Evolutionary conservation across 805 yeast genomes (phyloP).

Genomic region (Cephaloascus albidus): DNA sequence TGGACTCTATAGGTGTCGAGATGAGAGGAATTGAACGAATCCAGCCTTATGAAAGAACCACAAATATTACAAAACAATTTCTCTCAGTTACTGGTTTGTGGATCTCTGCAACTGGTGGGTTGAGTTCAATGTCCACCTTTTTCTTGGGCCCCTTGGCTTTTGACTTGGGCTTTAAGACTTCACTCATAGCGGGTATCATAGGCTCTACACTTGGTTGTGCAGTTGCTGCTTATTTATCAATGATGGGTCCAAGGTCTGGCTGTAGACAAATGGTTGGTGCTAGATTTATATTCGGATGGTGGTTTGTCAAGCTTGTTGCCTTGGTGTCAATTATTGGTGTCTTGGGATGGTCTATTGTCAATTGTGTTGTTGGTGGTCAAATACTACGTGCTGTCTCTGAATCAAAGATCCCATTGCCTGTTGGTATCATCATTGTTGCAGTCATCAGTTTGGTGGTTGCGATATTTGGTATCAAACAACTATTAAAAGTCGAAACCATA

Average conservation of each 20-base stretch:
- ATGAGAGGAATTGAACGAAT: slow-evolving; percentile 29
- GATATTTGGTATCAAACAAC: slow-evolving; percentile 68
- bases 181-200: slow-evolving; percentile 51
- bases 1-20: slow-evolving; percentile 28
- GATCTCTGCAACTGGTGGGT: slow-evolving; percentile 80
- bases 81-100: slow-evolving; percentile 59
- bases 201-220: slow-evolving; percentile 64
- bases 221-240: slow-evolving; percentile 74
- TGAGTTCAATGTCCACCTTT: slow-evolving; percentile 81
- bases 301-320: slow-evolving; percentile 70
- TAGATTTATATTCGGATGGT: slow-evolving; percentile 76
- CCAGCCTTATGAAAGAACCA: slow-evolving; percentile 23
- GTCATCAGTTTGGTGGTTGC: slow-evolving; percentile 57
- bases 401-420: slow-evolving; percentile 57
- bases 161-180: slow-evolving; percentile 57
- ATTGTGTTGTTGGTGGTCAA: slow-evolving; percentile 83
- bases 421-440: slow-evolving; percentile 68
- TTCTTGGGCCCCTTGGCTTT: slow-evolving; percentile 67
- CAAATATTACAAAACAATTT: slow-evolving; percentile 16
- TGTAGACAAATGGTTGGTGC: slow-evolving; percentile 83
- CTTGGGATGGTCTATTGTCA: slow-evolving; percentile 89
- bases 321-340: slow-evolving; percentile 67
- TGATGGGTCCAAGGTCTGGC: slow-evolving; percentile 88
- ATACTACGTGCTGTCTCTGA: slow-evolving; percentile 58
- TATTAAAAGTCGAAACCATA: slow-evolving; percentile 57